Evolutionary conservation across 768 basidiomycete genomes (phyloP), one percentile per base, ranked within the genome.

Genomic region (Steccherinum ochraceum): DNA sequence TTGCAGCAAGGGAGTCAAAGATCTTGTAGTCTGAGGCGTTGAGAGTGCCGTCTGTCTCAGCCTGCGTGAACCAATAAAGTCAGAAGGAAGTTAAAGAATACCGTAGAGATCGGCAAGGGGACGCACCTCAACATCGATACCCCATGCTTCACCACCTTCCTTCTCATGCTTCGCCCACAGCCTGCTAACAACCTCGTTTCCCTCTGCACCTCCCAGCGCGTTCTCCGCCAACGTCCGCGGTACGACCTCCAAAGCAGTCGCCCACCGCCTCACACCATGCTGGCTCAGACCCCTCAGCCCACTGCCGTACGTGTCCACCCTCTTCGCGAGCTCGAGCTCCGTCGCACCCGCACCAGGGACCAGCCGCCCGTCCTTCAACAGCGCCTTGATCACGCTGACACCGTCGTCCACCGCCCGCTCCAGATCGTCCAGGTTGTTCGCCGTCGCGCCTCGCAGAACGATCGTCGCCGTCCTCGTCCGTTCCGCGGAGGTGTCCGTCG

Each of bases 331-430:
- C 72, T 94, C 95, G 41, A 97, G 74, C 72, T 99, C 96, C 23
- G 86, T 82, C 1, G 96, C 91, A 11, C 95, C 96, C 5, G 93
- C 96, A 3, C 96, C 96, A 5, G 96, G 86, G 1, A 98, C 89
- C 52, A 97, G 73, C 43, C 94, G 73, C 23, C 84, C 75, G 60
- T 99, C 95, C 65, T 94, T 93, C 61, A 99, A 69, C 56, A 99
- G 67, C 24, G 87, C 78, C 69, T 97, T 93, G 71, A 99, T 88
- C 40, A 95, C 95, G 69, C 90, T 93, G 56, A 94, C 93, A 23
- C 95, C 96, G 60, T 98, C 94, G 64, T 98, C 96, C 44, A 99
- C 76, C 24, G 95, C 93, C 23, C 96, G 81, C 68, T 99, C 95
- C 26, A 99, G 80, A 66, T 98, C 96, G 63, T 99, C 96, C 45